A percentile compares a stretch with the other conserved stretches of the same genome.
Evolutionary conservation across 768 basidiomycete genomes (phyloP).

Genomic region (Agaricus sinodeliciosus): DNA sequence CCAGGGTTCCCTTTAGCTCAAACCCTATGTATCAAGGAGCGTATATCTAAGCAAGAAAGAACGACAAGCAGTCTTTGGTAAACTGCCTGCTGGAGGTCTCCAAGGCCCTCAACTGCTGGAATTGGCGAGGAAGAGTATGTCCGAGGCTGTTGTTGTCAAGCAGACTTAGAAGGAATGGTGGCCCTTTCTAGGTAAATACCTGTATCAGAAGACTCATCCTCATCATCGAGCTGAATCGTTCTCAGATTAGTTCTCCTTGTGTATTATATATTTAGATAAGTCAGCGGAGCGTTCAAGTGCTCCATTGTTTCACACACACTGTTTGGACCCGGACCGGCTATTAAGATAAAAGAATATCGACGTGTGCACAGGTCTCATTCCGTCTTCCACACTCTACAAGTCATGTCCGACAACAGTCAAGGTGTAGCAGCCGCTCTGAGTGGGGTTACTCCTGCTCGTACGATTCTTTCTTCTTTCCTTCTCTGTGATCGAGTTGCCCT

Average conservation of each 20-base stretch:
- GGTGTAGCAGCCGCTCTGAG: conserved; percentile 11
- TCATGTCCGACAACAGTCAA: not conserved
- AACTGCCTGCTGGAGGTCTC: conserved; percentile 12
- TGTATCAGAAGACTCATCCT: not conserved
- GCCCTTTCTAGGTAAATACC: not conserved
- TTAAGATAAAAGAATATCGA: not conserved
- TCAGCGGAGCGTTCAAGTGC: too few species aligned
- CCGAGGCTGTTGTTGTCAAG: not conserved
- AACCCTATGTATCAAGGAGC: conserved; percentile 56
- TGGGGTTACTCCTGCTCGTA: conserved; percentile 9
- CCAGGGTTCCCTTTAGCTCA: conserved; percentile 37
- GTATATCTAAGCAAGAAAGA: conserved; percentile 32
- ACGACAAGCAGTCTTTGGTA: conserved; percentile 30
- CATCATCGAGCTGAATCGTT: not conserved
- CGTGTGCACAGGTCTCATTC: not conserved
- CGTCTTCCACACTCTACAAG: not conserved
- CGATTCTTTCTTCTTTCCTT: conserved; percentile 14
- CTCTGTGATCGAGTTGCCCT: conserved; percentile 18
- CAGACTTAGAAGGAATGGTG: not conserved
- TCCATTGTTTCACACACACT: conserved; percentile 1
- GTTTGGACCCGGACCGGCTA: too few species aligned
- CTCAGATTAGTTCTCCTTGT: not conserved
- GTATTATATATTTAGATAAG: not conserved
- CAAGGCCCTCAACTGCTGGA: not conserved
- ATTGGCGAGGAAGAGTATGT: not conserved